phyloP scores from a whole-genome alignment of 305 asterid species.

The Ruellia speciosa region DNA sequence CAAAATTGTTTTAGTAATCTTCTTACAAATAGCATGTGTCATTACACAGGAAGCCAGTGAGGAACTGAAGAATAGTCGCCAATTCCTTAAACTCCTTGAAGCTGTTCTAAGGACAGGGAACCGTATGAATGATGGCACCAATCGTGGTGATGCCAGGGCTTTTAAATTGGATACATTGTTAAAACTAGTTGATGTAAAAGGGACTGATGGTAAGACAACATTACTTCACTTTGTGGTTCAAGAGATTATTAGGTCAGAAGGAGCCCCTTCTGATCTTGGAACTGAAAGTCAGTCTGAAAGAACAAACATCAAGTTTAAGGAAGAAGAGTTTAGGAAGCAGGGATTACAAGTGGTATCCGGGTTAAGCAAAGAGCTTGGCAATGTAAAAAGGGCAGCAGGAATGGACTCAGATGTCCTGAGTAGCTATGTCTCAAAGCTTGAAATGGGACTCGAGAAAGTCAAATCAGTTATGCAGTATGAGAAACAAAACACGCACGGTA shows the following conservation, averaged over 20 bases:
- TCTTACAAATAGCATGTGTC: background rate
- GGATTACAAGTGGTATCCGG: constrained; percentile 75
- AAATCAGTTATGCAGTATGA: constrained; percentile 45
- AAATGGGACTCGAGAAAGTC: constrained; percentile 67
- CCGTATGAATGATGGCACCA: constrained; percentile 89
- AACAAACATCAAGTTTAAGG: constrained; percentile 30
- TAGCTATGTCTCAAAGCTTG: constrained; percentile 74
- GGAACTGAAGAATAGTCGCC: constrained; percentile 73
- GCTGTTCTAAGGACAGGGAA: constrained; percentile 90
- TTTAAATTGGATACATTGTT: constrained; percentile 85
- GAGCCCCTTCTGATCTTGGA: constrained; percentile 32
- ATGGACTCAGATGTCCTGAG: constrained; percentile 88
- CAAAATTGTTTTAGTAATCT: background rate
- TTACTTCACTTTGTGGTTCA: constrained; percentile 93
- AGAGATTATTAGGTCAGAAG: constrained; percentile 82
- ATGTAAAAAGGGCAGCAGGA: constrained; percentile 70
- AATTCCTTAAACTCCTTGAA: constrained; percentile 88
- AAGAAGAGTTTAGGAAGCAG: constrained; percentile 68
- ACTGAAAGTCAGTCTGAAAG: background rate
- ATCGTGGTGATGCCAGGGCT: constrained; percentile 82
- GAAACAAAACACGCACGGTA: constrained; percentile 42
- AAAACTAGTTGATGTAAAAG: constrained; percentile 78
- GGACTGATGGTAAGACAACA: constrained; percentile 88
- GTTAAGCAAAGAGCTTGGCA: constrained; percentile 66
- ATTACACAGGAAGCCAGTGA: constrained; percentile 66